These are phyloP conservation scores for Cyclospora cayetanensis DNA, from an alignment of 169 alveolate species.

Conservation along the genomic window DNA sequence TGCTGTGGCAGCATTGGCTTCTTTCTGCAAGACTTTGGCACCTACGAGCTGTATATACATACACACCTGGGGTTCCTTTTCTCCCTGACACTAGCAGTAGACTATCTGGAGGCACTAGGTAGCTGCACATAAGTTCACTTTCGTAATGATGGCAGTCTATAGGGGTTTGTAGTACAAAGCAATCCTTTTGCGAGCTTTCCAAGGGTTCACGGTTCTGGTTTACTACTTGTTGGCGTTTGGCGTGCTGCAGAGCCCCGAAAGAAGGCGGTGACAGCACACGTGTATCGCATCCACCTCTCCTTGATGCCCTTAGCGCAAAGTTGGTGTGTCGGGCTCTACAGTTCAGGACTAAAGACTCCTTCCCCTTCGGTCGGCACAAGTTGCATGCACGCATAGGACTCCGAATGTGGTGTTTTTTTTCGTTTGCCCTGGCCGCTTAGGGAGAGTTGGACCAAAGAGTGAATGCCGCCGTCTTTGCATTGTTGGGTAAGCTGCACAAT, in stretches of 20 bases:
- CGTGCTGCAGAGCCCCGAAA: neutral
- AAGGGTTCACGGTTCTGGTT: too few relatives aligned
- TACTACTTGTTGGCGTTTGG: neutral
- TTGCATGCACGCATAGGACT: too few relatives aligned
- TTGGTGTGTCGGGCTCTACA: neutral
- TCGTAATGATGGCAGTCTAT: too few relatives aligned
- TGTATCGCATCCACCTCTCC: conserved; percentile 8
- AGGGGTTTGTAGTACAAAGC: too few relatives aligned
- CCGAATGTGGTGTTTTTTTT: neutral
- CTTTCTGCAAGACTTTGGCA: conserved; percentile 16
- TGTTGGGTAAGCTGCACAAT: conserved; percentile 24
- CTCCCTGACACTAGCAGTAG: too few relatives aligned
- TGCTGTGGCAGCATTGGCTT: conserved; percentile 62
- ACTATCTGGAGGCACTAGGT: too few relatives aligned
- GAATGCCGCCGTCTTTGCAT: neutral
- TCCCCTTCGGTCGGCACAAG: too few relatives aligned
- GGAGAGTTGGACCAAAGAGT: conserved; percentile 11
- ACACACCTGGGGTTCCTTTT: too few relatives aligned
- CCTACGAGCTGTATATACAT: neutral
- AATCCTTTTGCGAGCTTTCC: too few relatives aligned
- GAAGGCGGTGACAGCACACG: neutral
- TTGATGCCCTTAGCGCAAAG: neutral
- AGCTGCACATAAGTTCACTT: too few relatives aligned
- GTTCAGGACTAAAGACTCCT: too few relatives aligned
- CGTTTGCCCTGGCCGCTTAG: neutral